Conservation (phyloP, 208 protist genomes). For the Lotmaria passim region DNA sequence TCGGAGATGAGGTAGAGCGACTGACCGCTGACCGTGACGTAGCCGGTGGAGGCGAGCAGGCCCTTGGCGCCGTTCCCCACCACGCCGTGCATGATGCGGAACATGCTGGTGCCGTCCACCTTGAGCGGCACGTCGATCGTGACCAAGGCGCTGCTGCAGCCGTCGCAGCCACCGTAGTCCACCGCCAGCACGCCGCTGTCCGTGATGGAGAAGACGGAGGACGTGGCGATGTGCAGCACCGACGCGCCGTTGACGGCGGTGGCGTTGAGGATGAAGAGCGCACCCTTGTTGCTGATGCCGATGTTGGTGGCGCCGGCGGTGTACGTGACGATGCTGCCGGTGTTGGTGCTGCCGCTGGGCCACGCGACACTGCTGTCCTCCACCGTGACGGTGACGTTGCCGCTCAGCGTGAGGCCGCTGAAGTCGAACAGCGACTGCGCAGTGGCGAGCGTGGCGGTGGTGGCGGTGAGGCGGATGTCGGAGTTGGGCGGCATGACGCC, state of each 20-base stretch:
- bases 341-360: conserved; percentile 2
- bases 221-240: conserved; percentile 10
- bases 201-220: conserved; percentile 13
- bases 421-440: conserved; percentile 33
- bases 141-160: conserved; percentile 19
- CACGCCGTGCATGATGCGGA: conserved; percentile 15
- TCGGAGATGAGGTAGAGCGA: conserved; percentile 22
- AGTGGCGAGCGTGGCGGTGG: conserved; percentile 12
- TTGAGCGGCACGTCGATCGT: conserved; percentile 2
- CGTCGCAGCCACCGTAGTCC: conserved; percentile 15
- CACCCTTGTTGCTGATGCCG: conserved; percentile 7
- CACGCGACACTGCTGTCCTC: conserved; percentile 22
- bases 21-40: neutral
- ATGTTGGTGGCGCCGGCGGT: conserved; percentile 12
- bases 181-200: conserved; percentile 15
- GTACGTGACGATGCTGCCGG: conserved; percentile 15
- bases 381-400: conserved; percentile 19
- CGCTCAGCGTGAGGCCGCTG: conserved; percentile 16
- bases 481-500: conserved; percentile 23
- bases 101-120: conserved; percentile 20
- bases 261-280: conserved; percentile 25
- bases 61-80: neutral
- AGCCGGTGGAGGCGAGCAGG: conserved; percentile 15
- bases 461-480: conserved; percentile 25
- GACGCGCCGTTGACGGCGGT: conserved; percentile 20